Base-by-base conservation (phyloP, 495 filamentous ascomycete species). In the Neurospora sp. region DNA sequence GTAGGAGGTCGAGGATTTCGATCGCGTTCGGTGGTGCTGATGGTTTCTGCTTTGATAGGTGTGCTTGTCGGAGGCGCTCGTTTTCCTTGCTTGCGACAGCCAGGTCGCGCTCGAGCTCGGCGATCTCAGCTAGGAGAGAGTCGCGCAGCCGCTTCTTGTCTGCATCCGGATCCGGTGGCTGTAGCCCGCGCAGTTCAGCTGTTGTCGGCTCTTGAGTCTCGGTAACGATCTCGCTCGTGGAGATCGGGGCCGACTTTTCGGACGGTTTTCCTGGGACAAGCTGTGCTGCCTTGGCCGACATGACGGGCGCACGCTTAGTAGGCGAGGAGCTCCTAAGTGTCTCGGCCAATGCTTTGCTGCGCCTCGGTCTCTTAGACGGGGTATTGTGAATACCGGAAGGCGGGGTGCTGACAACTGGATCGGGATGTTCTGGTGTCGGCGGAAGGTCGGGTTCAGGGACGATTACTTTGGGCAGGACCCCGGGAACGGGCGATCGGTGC, bases 401-500 rank as follows among this genome's bases (percentile, higher is more conserved):
- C 27, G 87, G 87, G 1, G 84, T 86, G 73, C 82, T 86, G 38
- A 86, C 79, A 5, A 85, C 79, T 6, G 87, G 86, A 75, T 89
- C 86, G 16, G 80, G 87, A 72, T 91, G 86, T 39, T 88, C 89
- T 23, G 91, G 91, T 5, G 91, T 93, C 11, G 90, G 90, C 10
- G 91, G 92, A 31, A 94, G 83, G 42, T 92, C 90, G 10, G 90
- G 91, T 75, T 94, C 91, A 20, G 83, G 80, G 0, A 76, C 74
- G 5, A 72, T 66, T 6, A 78, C 62, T 8, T 80, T 75, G 12
- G 84, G 83, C 35, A 83, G 72, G 14, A 82, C 84, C 0, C 83
- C 84, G 5, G 78, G 79, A 60, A 83, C 78, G 9, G 84, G 81
- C 31, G 80, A 81, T 35, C 77, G 78, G 27, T 74, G 81, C 78